Base-by-base conservation (phyloP, 768 basidiomycete genomes). In the Nidula microcarpa region DNA sequence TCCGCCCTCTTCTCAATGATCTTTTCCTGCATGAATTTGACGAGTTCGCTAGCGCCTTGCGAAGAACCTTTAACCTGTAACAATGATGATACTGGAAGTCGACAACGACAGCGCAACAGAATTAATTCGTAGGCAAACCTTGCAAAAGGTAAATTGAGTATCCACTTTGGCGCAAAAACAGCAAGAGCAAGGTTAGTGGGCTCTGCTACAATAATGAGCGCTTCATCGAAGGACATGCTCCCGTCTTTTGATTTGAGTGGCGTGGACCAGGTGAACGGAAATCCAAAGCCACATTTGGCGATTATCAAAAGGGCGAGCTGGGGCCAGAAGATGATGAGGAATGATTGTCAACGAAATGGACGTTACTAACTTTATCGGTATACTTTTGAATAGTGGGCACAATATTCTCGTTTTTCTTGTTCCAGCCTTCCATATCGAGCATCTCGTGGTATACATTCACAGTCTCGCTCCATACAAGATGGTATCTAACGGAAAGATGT, bases 401-500 rank as follows among this genome's bases (percentile, higher is more conserved):
- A 4, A 36, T 43, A 4, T 59, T 48, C 43, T 43, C 41, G 10
- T 59, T 51, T 23, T 55, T 51, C 14, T 52, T 47, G 10, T 52
- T 43, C 63, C 68, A 66, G 6, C 63, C 56, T 47, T 69, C 64
- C 6, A 53, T 51, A 10, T 44, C 44, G 23, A 68, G 53, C 66
- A 71, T 68, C 39, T 68, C 61, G 8, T 60, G 51, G 47, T 67
- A 66, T 16, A 65, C 58, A 30, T 53, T 30, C 14, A 60, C 33
- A 7, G 64, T 65, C 39, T 65, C 55, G 7, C 59, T 43, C 65
- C 68, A 69, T 2, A 72, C 72, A 5, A 64, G 57, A 16, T 56
- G 56, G 47, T 67, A 70, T 17, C 67, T 64, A 8, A 16, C 14
- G 4, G 48, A 17, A 49, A 37, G 34, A 18, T 11, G 43, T 49